Evolutionary conservation across 495 filamentous ascomycete species (phyloP).

Genomic region (Aspergillus cristatus): DNA sequence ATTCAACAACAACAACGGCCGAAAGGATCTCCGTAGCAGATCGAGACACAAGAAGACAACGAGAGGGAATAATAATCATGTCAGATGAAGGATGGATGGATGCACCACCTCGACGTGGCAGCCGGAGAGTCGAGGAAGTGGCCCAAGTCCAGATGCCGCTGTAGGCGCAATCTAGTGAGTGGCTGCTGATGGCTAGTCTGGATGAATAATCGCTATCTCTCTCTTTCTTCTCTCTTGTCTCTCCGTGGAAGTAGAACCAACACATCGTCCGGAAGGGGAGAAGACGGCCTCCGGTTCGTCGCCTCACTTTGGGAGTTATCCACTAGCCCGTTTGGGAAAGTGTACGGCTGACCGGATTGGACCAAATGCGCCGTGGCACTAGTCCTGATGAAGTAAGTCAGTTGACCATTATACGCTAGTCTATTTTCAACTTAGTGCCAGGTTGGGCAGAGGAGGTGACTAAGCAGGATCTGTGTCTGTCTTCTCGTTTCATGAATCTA

Average conservation of each 20-base stretch:
- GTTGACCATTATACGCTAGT: no score
- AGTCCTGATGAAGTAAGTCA: not conserved
- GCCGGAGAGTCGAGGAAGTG: conserved; percentile 11
- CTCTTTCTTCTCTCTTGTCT: conserved; percentile 6
- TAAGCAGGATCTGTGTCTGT: no score
- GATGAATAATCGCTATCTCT: conserved; percentile 8
- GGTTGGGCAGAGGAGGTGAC: no score
- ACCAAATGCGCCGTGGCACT: not conserved
- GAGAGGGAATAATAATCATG: not conserved
- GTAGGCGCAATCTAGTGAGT: conserved; percentile 1
- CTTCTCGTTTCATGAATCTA: no score
- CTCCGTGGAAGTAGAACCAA: no score
- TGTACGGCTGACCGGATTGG: no score
- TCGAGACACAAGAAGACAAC: no score
- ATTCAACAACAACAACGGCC: no score
- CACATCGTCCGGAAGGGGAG: no score
- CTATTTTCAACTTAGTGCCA: no score
- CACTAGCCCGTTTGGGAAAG: conserved; percentile 1
- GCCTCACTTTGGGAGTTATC: conserved; percentile 32
- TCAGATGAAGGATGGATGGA: not conserved
- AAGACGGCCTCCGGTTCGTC: conserved; percentile 37
- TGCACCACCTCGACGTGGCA: conserved; percentile 17
- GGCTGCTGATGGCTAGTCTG: not conserved
- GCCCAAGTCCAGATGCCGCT: conserved; percentile 3
- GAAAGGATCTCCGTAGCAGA: no score